Base-by-base conservation (phyloP, 2,329 filamentous ascomycete species). In the Endocalyx cinctus region DNA sequence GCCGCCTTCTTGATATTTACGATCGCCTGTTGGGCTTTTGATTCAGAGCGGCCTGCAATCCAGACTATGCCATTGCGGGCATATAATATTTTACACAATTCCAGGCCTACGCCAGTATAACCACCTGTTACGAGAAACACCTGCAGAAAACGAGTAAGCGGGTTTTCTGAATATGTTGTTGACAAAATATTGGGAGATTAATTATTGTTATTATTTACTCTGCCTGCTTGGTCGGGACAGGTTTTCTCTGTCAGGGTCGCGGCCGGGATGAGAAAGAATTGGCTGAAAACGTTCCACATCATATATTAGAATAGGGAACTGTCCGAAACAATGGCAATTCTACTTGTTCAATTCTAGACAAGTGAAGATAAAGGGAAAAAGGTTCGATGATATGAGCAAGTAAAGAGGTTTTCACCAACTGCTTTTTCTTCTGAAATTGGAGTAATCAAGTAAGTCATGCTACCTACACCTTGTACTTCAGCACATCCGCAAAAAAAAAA, bases 11-110 rank as follows among this genome's bases (percentile, higher is more conserved):
- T 32, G 19, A 58, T 48, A 11, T 50, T 25, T 5, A 42, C 17
- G 25, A 59, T 54, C 18, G 52, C 40, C 14, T 35, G 36, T 13
- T 53, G 37, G 30, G 47, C 55, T 20, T 49, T 53, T 14, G 39
- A 31, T 17, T 34, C 36, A 10, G 46, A 55, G 17, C 63, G 60
- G 11, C 56, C 60, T 6, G 51, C 60, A 5, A 65, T 47, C 29
- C 52, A 64, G 15, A 65, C 52, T 4, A 44, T 38, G 2, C 59
- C 58, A 16, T 53, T 54, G 27, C 43, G 41, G 13, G 26, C 33
- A n/a, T 48, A 46, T 12, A 41, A 38, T 7, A 47, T 38, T 10
- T 42, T 36, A 13, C 29, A 34, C 19, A 39, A 25, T 17, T 39
- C 37, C 10, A 19, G 28, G 5, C 37, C 37, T 15, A 39, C 18